Evolutionary conservation across 768 basidiomycete genomes (phyloP), one percentile per base, ranked within the genome.

Genomic region (Lactarius quietus): DNA sequence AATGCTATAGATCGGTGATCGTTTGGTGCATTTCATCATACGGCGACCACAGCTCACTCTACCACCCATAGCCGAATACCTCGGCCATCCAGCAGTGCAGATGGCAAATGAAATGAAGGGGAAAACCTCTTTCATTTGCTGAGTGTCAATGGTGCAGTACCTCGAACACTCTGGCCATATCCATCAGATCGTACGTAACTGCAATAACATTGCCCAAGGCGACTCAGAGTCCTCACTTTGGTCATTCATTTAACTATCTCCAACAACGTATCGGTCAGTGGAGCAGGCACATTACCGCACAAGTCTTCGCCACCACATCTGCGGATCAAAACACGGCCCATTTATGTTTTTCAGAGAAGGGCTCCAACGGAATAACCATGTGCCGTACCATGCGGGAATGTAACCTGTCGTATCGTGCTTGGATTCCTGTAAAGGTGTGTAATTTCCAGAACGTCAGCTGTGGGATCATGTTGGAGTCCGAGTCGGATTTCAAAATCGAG

Each of bases 341-440:
- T 97, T 61, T 95, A 92, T 76, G 98, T 98, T 77, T 95, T 98
- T 78, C 77, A 1, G 86, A 76, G 69, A 97, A 96, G 1, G 91
- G 83, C 73, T 98, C 95, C 17, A 98, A 73, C 15, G 96, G 92
- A 31, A 98, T 89, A 3, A 86, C 82, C 8, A 85, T 80, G 15
- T 79, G 77, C 39, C 75, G 73, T 0, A 79, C 68, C 84, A 83
- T 8, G 83, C 82, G 33, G 8, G 8, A 83, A 75, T 17, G 81
- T 78, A 1, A 81, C 77, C 3, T 81, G 77, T n/a, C 94, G 86
- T 45, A 98, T 73, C 5, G 85, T 82, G 62, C 98, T 72, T 93
- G 87, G 0, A 98, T 86, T 70, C 92, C 88, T 28, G 96, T 96
- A 12, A 94, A 93, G 0, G 77, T 6, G 10, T 15, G 20, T 60